A percentile compares a stretch with the other conserved stretches of the same genome.
phyloP scores from a whole-genome alignment of 177 flowering plant genomes.

The Vitis hybrid region DNA sequence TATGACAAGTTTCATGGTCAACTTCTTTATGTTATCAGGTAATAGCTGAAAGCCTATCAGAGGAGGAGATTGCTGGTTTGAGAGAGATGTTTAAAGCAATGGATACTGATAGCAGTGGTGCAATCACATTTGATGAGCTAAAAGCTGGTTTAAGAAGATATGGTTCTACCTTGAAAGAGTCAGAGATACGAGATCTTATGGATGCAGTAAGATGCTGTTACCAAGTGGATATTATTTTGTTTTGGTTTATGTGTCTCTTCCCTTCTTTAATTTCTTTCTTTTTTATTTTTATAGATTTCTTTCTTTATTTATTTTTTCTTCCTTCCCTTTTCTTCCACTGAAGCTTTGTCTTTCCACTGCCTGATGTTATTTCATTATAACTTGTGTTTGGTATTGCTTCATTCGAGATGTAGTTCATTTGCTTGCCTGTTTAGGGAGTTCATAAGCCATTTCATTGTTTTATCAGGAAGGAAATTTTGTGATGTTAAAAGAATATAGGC shows the following conservation, averaged over 20 bases:
- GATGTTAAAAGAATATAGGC: too few species aligned
- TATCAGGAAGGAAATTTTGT: too few species aligned
- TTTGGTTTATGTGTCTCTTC: background rate
- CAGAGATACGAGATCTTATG: constrained; percentile 84
- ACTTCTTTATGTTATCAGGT: constrained; percentile 39
- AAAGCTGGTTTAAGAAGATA: constrained; percentile 84
- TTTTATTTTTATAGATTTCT: background rate
- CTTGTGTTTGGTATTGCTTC: background rate
- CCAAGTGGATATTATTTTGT: background rate
- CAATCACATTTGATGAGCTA: constrained; percentile 88
- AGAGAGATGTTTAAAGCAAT: constrained; percentile 78
- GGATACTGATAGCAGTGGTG: constrained; percentile 91
- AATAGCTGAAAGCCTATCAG: constrained; percentile 84
- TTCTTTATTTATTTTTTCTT: background rate
- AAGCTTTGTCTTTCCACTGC: too few species aligned
- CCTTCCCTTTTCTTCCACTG: background rate
- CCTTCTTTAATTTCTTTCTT: background rate
- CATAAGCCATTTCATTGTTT: too few species aligned
- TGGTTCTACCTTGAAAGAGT: constrained; percentile 79
- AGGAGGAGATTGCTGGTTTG: constrained; percentile 91
- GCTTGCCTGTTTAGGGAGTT: background rate
- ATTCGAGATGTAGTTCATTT: background rate
- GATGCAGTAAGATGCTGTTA: constrained; percentile 50
- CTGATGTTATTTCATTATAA: too few species aligned
- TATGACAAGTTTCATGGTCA: too few species aligned